phyloP scores from a whole-genome alignment of 768 basidiomycete genomes.

The Hygrocybe punicea region DNA sequence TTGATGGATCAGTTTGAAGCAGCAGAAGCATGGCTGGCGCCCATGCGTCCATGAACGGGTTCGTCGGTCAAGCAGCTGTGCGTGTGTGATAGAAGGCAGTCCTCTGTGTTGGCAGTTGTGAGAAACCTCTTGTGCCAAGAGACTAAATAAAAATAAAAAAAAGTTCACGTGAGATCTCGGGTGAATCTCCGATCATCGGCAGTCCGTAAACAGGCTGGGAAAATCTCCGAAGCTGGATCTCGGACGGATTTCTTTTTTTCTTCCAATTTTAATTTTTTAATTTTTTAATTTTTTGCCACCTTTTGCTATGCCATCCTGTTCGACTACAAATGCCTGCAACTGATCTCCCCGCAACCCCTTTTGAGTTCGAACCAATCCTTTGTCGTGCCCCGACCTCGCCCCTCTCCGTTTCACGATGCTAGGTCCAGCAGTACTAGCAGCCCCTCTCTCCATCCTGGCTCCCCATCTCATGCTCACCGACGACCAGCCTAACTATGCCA shows the following conservation, averaged over 20 bases:
- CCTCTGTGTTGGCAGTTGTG: too few species aligned
- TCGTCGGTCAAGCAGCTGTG: neutral
- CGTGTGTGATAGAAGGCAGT: too few species aligned
- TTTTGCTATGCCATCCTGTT: too few species aligned
- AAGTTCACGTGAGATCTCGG: too few species aligned
- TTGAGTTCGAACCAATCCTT: neutral
- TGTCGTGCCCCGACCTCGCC: neutral
- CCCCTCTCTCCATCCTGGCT: conserved; percentile 12
- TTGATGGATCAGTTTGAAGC: conserved; percentile 95
- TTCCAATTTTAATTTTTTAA: too few species aligned
- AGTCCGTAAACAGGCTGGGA: too few species aligned
- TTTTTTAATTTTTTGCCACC: neutral
- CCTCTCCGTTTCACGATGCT: neutral
- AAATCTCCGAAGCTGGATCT: too few species aligned
- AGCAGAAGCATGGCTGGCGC: conserved; percentile 90
- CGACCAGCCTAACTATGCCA: conserved; percentile 21
- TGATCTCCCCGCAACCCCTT: neutral
- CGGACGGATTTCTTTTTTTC: too few species aligned
- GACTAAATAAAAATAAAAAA: too few species aligned
- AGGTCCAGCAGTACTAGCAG: conserved; percentile 8
- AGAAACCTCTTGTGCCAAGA: too few species aligned
- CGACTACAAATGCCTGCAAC: neutral
- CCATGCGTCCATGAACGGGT: conserved; percentile 72
- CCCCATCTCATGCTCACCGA: conserved; percentile 27
- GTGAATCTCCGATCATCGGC: too few species aligned